A percentile compares a stretch with the other conserved stretches of the same genome.
Conservation (phyloP, 768 basidiomycete species). For the Clathrus columnatus region DNA sequence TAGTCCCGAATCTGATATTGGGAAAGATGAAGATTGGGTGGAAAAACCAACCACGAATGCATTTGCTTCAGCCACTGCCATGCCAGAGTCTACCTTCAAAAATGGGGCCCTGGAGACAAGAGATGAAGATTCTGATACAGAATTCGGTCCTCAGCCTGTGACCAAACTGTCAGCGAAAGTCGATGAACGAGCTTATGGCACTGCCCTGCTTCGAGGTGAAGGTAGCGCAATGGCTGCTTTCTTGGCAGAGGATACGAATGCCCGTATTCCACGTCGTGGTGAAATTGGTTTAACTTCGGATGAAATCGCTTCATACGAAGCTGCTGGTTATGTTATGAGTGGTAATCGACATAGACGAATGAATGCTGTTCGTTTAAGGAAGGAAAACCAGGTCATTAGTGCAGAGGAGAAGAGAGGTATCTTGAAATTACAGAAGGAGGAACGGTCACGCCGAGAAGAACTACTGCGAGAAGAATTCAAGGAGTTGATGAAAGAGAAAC, state of each 20-base stretch:
- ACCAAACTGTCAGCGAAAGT: constrained; percentile 38
- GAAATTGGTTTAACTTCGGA: constrained; percentile 91
- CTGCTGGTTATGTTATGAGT: constrained; percentile 95
- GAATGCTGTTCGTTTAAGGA: constrained; percentile 98
- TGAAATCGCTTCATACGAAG: constrained; percentile 81
- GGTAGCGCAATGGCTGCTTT: constrained; percentile 98
- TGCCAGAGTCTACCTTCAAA: constrained; percentile 13
- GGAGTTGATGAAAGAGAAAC: constrained; percentile 67
- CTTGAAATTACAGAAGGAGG: constrained; percentile 88
- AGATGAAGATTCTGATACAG: constrained; percentile 41
- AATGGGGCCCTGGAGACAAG: constrained; percentile 11
- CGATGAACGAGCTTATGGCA: constrained; percentile 82
- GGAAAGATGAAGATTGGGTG: constrained; percentile 52
- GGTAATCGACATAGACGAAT: constrained; percentile 90
- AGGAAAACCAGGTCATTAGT: constrained; percentile 99
- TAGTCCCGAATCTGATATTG: constrained; percentile 15
- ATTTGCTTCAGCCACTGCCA: constrained; percentile 19
- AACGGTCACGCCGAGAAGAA: constrained; percentile 83
- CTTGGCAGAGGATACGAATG: constrained; percentile 72
- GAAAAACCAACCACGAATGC: constrained; percentile 37
- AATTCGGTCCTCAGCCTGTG: constrained; percentile 74
- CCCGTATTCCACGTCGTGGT: constrained; percentile 95
- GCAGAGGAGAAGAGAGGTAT: constrained; percentile 98
- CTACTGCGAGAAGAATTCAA: constrained; percentile 86
- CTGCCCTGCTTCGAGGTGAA: constrained; percentile 87